Conservation (phyloP, 1,284 basidiomycete species). For the Ceratorhiza oryzae-sativae region DNA sequence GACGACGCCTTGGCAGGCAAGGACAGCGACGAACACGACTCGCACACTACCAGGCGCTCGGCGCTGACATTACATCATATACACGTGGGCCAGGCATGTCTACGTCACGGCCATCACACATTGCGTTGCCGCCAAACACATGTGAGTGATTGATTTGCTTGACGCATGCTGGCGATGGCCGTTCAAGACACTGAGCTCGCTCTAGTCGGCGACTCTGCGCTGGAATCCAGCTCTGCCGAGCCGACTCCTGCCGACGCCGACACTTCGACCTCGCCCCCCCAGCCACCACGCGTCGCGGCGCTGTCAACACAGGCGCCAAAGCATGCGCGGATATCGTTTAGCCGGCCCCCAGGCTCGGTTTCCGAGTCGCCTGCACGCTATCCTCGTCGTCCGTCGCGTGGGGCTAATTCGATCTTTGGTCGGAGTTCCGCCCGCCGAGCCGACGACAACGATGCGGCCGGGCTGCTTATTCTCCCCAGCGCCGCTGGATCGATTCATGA, state of each 20-base stretch:
- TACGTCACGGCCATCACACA: constrained; percentile 15
- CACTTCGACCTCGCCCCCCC: neutral
- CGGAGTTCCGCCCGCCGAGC: constrained; percentile 32
- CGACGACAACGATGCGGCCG: constrained; percentile 26
- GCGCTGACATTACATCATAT: neutral
- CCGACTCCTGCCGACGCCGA: constrained; percentile 9
- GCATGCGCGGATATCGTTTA: constrained; percentile 22
- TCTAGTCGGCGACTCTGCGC: constrained; percentile 28
- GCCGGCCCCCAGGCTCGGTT: neutral
- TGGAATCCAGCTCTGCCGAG: constrained; percentile 19
- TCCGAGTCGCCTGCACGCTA: neutral
- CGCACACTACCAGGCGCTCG: neutral
- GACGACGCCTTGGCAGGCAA: neutral
- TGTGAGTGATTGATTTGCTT: constrained; percentile 16
- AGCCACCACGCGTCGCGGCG: constrained; percentile 10
- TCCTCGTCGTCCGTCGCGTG: constrained; percentile 41
- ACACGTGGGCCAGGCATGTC: constrained; percentile 8
- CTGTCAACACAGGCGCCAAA: constrained; percentile 1
- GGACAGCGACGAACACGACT: neutral
- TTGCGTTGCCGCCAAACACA: constrained; percentile 6
- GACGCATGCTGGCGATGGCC: neutral
- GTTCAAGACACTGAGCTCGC: constrained; percentile 4
- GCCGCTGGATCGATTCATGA: constrained; percentile 20
- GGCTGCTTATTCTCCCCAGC: constrained; percentile 21
- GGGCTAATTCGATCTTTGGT: constrained; percentile 45